phyloP scores from a whole-genome alignment of 2,329 filamentous ascomycete genomes.

The Penicillium sp. region DNA sequence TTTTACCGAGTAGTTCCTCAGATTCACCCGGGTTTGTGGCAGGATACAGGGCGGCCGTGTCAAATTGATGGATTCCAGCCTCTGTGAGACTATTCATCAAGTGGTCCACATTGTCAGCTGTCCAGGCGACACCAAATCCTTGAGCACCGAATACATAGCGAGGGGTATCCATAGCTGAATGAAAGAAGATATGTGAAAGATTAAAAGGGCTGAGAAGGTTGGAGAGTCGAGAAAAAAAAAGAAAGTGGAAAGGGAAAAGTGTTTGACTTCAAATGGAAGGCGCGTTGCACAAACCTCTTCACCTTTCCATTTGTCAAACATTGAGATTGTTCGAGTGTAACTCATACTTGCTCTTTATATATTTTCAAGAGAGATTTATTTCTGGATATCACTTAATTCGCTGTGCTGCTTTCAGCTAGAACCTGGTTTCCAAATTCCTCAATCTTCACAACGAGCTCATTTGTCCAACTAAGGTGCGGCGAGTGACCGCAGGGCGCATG shows the following conservation, averaged over 20 bases:
- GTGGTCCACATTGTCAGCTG: neutral
- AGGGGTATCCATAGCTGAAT: constrained; percentile 3
- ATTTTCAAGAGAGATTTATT: neutral
- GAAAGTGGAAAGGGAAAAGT: neutral
- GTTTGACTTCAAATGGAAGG: neutral
- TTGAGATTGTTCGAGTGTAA: neutral
- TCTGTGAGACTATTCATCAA: neutral
- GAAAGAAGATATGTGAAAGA: neutral
- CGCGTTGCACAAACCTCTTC: neutral
- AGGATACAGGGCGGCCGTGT: constrained; percentile 6
- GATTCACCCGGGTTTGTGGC: constrained; percentile 2
- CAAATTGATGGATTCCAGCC: neutral
- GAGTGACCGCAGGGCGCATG: constrained; percentile 31
- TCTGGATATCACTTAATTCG: neutral
- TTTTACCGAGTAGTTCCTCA: neutral
- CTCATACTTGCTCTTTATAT: neutral
- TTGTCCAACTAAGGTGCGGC: constrained; percentile 36
- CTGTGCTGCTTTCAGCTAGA: neutral
- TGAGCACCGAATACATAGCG: constrained; percentile 3
- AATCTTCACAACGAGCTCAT: constrained; percentile 23
- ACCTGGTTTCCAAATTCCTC: constrained; percentile 22
- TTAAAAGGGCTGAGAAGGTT: neutral
- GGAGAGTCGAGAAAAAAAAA: neutral
- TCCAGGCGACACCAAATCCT: neutral
- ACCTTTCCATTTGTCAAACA: neutral